Base-by-base conservation (phyloP, 139 green algal genomes). In the Micractinium conductrix region DNA sequence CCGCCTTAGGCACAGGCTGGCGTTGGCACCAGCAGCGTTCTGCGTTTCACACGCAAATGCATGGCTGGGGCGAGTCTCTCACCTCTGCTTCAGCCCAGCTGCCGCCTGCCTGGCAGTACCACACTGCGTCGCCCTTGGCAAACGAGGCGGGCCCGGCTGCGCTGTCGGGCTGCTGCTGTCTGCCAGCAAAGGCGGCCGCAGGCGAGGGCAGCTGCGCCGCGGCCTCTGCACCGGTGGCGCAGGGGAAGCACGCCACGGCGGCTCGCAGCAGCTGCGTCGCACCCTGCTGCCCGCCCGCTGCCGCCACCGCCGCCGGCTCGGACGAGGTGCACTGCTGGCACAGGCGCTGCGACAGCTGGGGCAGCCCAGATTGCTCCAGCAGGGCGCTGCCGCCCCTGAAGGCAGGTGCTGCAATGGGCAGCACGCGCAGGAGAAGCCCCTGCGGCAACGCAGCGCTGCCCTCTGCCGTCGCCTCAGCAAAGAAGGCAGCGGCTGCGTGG, bases 91-190 rank as follows among this genome's bases (percentile, higher is more conserved):
- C 68, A 28, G 40, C 69, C 78, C 79, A 86, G 50, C 50, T 80
- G 44, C 85, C 85, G 26, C 86, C 65, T 38, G 24, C 71, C 44
- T 74, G 45, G 9, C 43, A 42, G 69, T 89, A 89, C 85, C 85
- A 89, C 24, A 81, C 81, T 16, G 42, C 55, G 17, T 86, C 81
- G 19, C 81, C 81, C 33, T 76, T 75, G 21, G n/a, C 33, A 35
- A 60, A 63, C 35, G 69, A 30, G 48, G 53, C 50, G 17, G 37
- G 8, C 24, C 53, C 43, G 48, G 30, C 60, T 43, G 40, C 38
- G 68, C 30, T 62, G 42, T 12, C 38, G 48, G 24, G 30, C 44
- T 67, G n/a, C 63, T 83, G 58, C 16, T 67, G 37, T 12, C 16
- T 12, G 4, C 4, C 33, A 0, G 5, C 40, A 16, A 44, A 1